Conservation (phyloP, 139 green algal species). For the Axilococcus clingmanii region DNA sequence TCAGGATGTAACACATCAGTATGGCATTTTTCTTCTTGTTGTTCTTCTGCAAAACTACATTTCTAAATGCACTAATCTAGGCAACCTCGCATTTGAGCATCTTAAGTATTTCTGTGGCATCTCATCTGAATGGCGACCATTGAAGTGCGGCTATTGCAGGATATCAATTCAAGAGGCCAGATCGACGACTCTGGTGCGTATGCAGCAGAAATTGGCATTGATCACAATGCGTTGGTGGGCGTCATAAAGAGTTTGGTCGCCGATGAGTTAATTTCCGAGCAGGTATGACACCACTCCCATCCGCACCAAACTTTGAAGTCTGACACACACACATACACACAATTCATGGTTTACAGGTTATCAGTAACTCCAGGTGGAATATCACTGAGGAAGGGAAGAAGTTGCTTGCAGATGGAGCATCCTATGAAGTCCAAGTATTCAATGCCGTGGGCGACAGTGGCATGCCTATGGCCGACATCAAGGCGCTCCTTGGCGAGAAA, state of each 20-base stretch:
- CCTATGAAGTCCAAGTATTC: conserved; percentile 83
- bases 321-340: not conserved
- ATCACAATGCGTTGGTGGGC: conserved; percentile 72
- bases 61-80: not conserved
- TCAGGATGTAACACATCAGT: too few species aligned
- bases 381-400: conserved; percentile 69
- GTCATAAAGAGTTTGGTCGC: conserved; percentile 72
- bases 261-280: conserved; percentile 59
- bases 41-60: not conserved
- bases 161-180: conserved; percentile 29
- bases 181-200: conserved; percentile 66
- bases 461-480: conserved; percentile 63
- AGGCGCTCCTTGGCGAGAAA: conserved; percentile 43
- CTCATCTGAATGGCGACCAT: conserved; percentile 30
- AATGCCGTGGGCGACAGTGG: conserved; percentile 55
- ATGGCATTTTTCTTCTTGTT: too few species aligned
- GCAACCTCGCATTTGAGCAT: not conserved
- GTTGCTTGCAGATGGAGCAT: conserved; percentile 52
- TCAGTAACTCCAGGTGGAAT: conserved; percentile 48
- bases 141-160: conserved; percentile 43
- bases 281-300: conserved; percentile 37
- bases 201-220: conserved; percentile 30
- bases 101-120: not conserved
- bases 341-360: conserved; percentile 57
- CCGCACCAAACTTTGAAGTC: not conserved